Base-by-base conservation (phyloP, 2,329 filamentous ascomycete species). In the Hypoxylon sp. region DNA sequence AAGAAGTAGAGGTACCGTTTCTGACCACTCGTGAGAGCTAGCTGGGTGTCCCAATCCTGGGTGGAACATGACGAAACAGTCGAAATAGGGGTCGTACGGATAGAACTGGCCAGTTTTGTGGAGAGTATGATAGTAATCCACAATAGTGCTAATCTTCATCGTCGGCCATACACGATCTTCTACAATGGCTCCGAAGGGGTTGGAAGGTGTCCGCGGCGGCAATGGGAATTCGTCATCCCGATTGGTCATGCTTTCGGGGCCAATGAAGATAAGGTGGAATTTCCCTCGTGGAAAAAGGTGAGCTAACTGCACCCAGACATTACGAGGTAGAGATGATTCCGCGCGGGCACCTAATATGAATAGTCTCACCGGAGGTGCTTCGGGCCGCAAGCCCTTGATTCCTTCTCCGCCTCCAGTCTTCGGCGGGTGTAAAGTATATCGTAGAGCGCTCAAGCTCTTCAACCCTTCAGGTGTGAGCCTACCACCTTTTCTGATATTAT, bases 91-190 rank as follows among this genome's bases (percentile, higher is more conserved):
- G 78, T 99, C 96, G 78, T 97, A 98, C 0, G 97, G 96, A 64
- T 92, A 90, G 83, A 98, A 99, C 78, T 94, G 88, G 52, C 94
- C 92, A 0, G 95, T 92, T 78, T 94, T 90, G 83, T 99, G 95
- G 74, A 99, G 88, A 2, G 93, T 98, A 81, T 99, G 95, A 84
- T 97, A 99, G 83, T 99, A 98, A 75, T 99, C 96, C 57, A 98
- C 95, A 76, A 94, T 97, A 0, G 97, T 99, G 79, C 92, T 96
- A 77, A 99, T 97, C 84, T 99, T 99, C 89, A 98, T 90, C 73
- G 92, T 91, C 61, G 92, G 90, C 78, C 92, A 93, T 8, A 99
- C 87, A 58, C 95, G 90, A 80, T 97, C 95, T 82, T 99, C 97
- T 13, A 98, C 89, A 58, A 99, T 87, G n/a, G 93, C 93, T 46